These are phyloP conservation scores for Colletotrichum cuscutae DNA, from an alignment of 2,329 filamentous ascomycete genomes.

Conservation along the genomic window DNA sequence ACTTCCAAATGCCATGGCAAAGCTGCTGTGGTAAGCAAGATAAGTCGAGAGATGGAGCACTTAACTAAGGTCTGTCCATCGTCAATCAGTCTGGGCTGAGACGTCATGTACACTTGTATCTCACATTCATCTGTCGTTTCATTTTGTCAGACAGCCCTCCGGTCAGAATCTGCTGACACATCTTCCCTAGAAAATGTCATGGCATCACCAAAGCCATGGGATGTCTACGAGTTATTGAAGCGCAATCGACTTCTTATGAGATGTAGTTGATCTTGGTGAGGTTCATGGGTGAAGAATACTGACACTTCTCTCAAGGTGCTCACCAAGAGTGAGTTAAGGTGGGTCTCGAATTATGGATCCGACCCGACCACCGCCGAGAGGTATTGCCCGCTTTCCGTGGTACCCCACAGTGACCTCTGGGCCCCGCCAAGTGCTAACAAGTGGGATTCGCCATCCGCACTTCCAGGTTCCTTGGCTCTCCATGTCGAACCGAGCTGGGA, in stretches of 20 bases:
- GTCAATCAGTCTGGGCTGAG: neutral
- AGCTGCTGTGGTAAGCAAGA: neutral
- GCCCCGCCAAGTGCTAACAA: slow-evolving; percentile 25
- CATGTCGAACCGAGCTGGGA: neutral
- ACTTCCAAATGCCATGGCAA: neutral
- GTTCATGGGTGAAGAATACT: neutral
- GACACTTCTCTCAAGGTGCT: neutral
- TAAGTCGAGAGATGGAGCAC: neutral
- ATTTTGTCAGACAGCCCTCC: neutral
- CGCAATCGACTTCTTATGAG: neutral
- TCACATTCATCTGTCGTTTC: neutral
- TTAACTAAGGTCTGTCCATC: neutral
- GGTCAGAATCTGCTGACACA: neutral
- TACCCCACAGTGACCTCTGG: slow-evolving; percentile 19
- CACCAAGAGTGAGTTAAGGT: neutral
- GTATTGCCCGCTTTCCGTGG: neutral
- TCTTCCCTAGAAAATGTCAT: neutral
- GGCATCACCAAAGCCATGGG: neutral
- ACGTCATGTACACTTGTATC: neutral
- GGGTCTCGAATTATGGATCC: neutral
- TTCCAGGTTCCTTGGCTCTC: slow-evolving; percentile 8
- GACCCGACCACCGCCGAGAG: neutral
- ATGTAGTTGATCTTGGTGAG: neutral
- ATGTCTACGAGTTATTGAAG: neutral
- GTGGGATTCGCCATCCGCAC: slow-evolving; percentile 23